Evolutionary conservation across 257 asterid genomes (phyloP).

Genomic region (Solanum pimpinellifolium): DNA sequence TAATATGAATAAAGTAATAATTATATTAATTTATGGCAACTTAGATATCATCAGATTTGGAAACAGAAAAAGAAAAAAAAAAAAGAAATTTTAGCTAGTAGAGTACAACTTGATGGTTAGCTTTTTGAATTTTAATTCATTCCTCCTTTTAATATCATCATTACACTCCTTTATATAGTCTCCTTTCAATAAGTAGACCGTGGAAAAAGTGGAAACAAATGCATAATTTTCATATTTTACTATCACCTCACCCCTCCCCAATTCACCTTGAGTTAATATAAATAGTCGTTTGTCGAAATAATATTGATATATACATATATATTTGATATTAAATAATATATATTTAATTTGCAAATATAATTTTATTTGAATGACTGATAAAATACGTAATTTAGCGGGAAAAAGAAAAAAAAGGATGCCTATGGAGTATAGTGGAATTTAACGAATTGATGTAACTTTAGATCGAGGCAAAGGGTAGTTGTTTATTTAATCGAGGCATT

Average conservation of each 20-base stretch:
- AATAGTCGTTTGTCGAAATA: too few relatives aligned
- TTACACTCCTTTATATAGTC: not conserved
- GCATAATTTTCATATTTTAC: not conserved
- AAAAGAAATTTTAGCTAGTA: not conserved
- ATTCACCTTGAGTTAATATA: too few relatives aligned
- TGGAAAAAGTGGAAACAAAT: not conserved
- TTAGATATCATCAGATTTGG: not conserved
- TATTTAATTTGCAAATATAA: fast-evolving
- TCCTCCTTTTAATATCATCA: not conserved
- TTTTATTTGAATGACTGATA: not conserved
- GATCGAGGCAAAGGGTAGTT: not conserved
- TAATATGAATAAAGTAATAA: too few relatives aligned
- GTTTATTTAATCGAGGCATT: not conserved
- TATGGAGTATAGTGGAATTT: not conserved
- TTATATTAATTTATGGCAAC: not conserved
- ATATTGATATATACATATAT: too few relatives aligned
- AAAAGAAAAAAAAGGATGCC: not conserved
- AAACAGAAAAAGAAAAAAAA: not conserved
- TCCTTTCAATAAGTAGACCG: not conserved
- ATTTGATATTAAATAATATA: not conserved
- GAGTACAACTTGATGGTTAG: not conserved
- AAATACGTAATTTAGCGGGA: fast-evolving
- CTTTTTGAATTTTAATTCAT: not conserved
- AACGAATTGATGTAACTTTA: not conserved
- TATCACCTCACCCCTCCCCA: not conserved